Base-by-base conservation (phyloP, 768 basidiomycete species). In the Kwoniella heveanensis region DNA sequence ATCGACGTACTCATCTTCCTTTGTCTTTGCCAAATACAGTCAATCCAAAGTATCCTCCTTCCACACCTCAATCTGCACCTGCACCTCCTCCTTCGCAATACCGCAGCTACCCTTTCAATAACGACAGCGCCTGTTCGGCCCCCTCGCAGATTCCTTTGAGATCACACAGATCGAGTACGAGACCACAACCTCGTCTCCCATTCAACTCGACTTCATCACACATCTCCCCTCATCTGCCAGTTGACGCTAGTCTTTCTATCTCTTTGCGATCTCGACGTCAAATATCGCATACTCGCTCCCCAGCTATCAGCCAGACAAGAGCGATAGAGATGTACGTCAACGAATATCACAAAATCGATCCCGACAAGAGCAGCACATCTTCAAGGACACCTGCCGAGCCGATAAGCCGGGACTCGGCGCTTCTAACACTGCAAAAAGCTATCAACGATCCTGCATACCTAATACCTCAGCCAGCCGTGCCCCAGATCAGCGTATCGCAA, bases 111-210 rank as follows among this genome's bases (percentile, higher is more conserved):
- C 7, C 32, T 13, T 36, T 36, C 7, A 36, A 13, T 36, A n/a
- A n/a, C n/a, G 32, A 6, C 32, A 7, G 7, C 32, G 32, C 32
- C 32, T 36, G 7, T 13, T 36, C 32, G 7, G 6, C 39, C 10
- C 10, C 39, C 39, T 44, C 19, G 39, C 39, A 44, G 39, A 57
- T 30, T 25, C 55, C 55, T 57, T 57, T 57, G 44, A 37, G 17
- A 13, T 47, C 55, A 57, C 55, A 57, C 44, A 57, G 44, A 57
- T 57, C 19, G 44, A 57, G 36, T 56, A 56, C 39, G 15, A 44
- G 39, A 44, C 15, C 39, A 44, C 39, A 17, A 44, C 39, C 39
- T 44, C 39, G 39, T 44, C 39, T 44, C 39, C 15, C 39, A 8
- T 44, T 44, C 39, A 17, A 24, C 30, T 36, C 54, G 15, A 56